phyloP scores from a whole-genome alignment of 73 alveolate genomes.

The Symbiodinium natans region DNA sequence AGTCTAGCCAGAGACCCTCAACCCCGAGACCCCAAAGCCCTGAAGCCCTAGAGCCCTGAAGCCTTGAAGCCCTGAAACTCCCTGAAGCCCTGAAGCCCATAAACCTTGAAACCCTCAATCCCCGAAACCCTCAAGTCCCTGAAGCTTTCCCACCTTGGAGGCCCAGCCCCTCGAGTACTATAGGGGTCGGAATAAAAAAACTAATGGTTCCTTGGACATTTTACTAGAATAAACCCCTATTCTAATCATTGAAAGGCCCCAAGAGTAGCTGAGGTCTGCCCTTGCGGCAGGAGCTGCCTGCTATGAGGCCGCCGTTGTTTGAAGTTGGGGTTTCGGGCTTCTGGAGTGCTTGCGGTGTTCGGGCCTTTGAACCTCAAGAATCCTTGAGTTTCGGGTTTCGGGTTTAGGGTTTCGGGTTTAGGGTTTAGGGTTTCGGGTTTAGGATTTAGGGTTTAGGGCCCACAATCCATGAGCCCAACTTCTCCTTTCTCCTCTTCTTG shows the following conservation, averaged over 20 bases:
- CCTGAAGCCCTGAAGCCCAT: not conserved
- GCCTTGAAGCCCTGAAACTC: too few species aligned
- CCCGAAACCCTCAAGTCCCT: too few species aligned
- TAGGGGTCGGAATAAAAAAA: too few species aligned
- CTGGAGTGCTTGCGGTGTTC: not conserved
- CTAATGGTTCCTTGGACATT: not conserved
- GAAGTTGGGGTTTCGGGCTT: not conserved
- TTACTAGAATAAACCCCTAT: not conserved
- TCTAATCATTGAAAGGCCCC: not conserved
- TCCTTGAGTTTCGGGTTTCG: not conserved
- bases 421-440: not conserved
- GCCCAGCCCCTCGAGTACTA: not conserved
- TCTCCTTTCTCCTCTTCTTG: not conserved
- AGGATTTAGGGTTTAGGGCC: not conserved
- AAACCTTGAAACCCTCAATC: not conserved
- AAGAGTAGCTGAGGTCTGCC: not conserved
- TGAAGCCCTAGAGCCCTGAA: not conserved
- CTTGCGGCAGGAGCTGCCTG: conserved; percentile 10
- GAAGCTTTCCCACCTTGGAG: too few species aligned
- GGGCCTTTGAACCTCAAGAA: too few species aligned
- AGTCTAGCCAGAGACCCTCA: not conserved
- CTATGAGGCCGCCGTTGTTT: not conserved
- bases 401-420: not conserved
- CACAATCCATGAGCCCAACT: not conserved
- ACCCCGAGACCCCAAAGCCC: not conserved